These are phyloP conservation scores for Lophiostoma macrostomum DNA, from an alignment of 495 filamentous ascomycete genomes.

Conservation along the genomic window DNA sequence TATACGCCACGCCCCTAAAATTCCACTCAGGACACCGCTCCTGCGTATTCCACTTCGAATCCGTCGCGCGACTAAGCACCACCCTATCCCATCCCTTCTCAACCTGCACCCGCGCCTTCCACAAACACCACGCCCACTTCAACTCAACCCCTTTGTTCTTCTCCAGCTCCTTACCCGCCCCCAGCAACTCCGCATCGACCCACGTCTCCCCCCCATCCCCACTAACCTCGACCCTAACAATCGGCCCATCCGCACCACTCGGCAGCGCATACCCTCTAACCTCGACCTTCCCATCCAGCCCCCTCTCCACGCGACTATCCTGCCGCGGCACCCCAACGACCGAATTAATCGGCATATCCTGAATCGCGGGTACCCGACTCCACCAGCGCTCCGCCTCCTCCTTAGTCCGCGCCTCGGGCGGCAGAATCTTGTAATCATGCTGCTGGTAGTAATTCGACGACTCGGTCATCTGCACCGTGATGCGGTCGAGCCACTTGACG, in stretches of 20 bases:
- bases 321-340: conserved; percentile 50
- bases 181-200: conserved; percentile 46
- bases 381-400: conserved; percentile 50
- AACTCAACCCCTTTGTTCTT: conserved; percentile 17
- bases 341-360: conserved; percentile 48
- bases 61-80: conserved; percentile 53
- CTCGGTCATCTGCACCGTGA: conserved; percentile 37
- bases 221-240: conserved; percentile 53
- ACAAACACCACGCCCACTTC: conserved; percentile 54
- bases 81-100: conserved; percentile 36
- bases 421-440: conserved; percentile 44
- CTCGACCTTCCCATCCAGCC: conserved; percentile 43
- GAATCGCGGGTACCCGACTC: conserved; percentile 34
- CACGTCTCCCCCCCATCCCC: conserved; percentile 51
- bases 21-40: conserved; percentile 52
- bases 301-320: conserved; percentile 40
- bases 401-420: conserved; percentile 34
- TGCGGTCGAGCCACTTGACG: conserved; percentile 42
- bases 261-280: conserved; percentile 59
- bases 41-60: conserved; percentile 52
- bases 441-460: conserved; percentile 40
- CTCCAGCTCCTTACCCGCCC: neutral
- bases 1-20: conserved; percentile 58
- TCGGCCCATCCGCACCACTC: conserved; percentile 51
- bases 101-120: conserved; percentile 43